Percentiles rank a stretch among this genome's conserved stretches.
Evolutionary conservation across 2,329 filamentous ascomycete species (phyloP).

Genomic region (Metarhizium sp.): DNA sequence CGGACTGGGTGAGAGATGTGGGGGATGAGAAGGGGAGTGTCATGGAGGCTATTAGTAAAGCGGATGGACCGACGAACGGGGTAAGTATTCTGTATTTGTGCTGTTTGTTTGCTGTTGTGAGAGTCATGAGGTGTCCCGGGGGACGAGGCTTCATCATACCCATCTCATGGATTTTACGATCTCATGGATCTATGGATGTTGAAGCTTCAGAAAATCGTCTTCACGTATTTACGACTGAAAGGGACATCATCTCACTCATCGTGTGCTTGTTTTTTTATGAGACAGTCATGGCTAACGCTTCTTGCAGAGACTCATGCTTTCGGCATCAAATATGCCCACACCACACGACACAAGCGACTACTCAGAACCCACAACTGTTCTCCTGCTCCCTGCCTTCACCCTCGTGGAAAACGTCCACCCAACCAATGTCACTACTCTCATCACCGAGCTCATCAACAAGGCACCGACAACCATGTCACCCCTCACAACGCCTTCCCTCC

Average conservation of each 20-base stretch:
- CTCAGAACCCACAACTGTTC: constrained; percentile 62
- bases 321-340: constrained; percentile 82
- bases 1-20: constrained; percentile 87
- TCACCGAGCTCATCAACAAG: constrained; percentile 59
- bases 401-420: constrained; percentile 79
- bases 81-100: constrained; percentile 36
- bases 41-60: constrained; percentile 63
- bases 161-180: neutral
- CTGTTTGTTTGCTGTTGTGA: neutral
- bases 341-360: constrained; percentile 57
- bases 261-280: neutral
- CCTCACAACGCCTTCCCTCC: constrained; percentile 33
- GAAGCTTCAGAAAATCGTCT: neutral
- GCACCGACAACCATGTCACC: constrained; percentile 67
- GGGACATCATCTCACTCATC: neutral
- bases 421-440: constrained; percentile 58
- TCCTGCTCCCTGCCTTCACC: constrained; percentile 78
- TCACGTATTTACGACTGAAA: neutral
- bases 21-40: constrained; percentile 78
- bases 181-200: neutral
- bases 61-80: constrained; percentile 54
- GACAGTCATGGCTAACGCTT: neutral
- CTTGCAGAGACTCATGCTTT: constrained; percentile 73
- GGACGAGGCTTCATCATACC: neutral
- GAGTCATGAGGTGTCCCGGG: neutral